These are phyloP conservation scores for Oidium heveae DNA, from an alignment of 2,329 filamentous ascomycete genomes.

Conservation along the genomic window DNA sequence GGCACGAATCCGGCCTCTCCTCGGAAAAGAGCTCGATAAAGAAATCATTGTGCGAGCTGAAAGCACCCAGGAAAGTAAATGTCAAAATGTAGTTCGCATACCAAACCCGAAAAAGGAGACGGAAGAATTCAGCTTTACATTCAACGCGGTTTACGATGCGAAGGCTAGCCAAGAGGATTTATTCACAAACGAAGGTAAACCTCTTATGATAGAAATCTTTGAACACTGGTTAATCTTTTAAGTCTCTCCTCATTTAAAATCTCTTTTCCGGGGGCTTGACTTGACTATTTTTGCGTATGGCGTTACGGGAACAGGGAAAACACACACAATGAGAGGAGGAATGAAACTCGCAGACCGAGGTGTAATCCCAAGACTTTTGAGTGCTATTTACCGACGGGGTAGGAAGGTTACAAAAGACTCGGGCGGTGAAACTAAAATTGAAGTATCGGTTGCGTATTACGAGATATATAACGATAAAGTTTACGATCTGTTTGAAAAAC, in stretches of 20 bases:
- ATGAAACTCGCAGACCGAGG: conserved; percentile 66
- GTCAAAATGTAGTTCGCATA: conserved; percentile 53
- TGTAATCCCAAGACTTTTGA: conserved; percentile 66
- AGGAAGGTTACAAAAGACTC: conserved; percentile 70
- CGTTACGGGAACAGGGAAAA: conserved; percentile 82
- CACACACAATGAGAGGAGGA: conserved; percentile 85
- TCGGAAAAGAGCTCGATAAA: conserved; percentile 63
- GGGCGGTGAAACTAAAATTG: conserved; percentile 40
- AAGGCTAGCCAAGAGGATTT: conserved; percentile 60
- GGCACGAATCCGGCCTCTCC: conserved; percentile 67
- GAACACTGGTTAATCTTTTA: conserved; percentile 4
- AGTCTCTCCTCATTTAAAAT: conserved; percentile 79
- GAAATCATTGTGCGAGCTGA: conserved; percentile 62
- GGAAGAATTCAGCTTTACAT: conserved; percentile 75
- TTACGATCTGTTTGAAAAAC: conserved; percentile 68
- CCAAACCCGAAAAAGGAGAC: conserved; percentile 81
- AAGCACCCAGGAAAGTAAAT: conserved; percentile 31
- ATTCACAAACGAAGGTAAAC: conserved; percentile 67
- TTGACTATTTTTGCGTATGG: conserved; percentile 84
- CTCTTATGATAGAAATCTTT: background rate
- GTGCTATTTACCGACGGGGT: conserved; percentile 59
- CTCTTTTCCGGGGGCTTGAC: conserved; percentile 72
- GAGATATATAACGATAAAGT: conserved; percentile 96
- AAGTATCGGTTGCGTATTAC: conserved; percentile 68
- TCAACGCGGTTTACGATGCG: conserved; percentile 78